Evolutionary conservation across 2,329 filamentous ascomycete species (phyloP).

Genomic region (Pseudohalonectria lignicola): DNA sequence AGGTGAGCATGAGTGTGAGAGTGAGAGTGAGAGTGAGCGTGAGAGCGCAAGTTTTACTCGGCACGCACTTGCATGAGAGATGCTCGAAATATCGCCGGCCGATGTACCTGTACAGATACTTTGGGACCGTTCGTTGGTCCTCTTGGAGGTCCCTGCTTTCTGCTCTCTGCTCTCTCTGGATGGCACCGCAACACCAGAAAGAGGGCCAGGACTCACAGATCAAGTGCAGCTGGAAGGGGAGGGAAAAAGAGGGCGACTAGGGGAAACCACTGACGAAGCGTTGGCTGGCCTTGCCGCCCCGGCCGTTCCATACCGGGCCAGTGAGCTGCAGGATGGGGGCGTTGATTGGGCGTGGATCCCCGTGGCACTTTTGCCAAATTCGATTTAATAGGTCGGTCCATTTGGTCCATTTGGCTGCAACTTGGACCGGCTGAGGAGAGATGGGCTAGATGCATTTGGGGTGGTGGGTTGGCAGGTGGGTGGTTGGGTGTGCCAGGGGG

Average conservation of each 20-base stretch:
- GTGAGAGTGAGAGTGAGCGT: not conserved
- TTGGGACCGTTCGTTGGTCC: too few species aligned
- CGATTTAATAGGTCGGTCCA: not conserved
- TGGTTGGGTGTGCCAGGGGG: not conserved
- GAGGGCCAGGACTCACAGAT: too few species aligned
- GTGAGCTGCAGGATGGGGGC: not conserved
- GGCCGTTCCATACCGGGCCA: not conserved
- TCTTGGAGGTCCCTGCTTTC: too few species aligned
- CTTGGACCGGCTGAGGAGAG: not conserved
- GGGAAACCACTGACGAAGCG: too few species aligned
- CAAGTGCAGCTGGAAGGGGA: too few species aligned
- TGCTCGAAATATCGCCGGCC: slow-evolving; percentile 3
- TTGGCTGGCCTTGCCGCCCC: not conserved
- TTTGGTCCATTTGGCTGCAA: too few species aligned
- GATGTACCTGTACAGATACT: too few species aligned
- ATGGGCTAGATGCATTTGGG: not conserved
- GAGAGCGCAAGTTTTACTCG: slow-evolving; percentile 1
- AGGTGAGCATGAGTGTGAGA: too few species aligned
- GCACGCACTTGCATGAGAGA: slow-evolving; percentile 5
- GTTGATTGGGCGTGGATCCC: not conserved
- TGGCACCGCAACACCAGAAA: too few species aligned
- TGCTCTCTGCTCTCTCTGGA: too few species aligned
- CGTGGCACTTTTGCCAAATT: not conserved
- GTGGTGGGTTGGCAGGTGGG: not conserved
- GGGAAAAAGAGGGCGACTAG: too few species aligned